phyloP scores from a whole-genome alignment of 2,329 filamentous ascomycete species.

The Fusarium ramigenum region DNA sequence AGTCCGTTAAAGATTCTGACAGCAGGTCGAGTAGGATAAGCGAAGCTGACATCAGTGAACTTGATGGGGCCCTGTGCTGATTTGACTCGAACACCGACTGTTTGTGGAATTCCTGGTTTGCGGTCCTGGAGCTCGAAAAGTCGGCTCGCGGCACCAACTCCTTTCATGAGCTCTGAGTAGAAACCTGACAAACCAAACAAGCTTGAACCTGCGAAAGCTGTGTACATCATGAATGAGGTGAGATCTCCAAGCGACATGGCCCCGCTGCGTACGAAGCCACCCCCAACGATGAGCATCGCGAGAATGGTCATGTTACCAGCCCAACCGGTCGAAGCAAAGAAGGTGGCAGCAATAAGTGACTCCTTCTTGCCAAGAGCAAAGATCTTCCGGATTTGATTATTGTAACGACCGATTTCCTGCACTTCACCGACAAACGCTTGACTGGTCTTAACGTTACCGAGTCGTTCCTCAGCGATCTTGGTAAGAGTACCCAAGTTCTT shows the following conservation, averaged over 20 bases:
- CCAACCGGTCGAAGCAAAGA: conserved; percentile 87
- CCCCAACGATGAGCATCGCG: conserved; percentile 87
- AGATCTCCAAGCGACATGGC: conserved; percentile 90
- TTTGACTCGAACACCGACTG: conserved; percentile 78
- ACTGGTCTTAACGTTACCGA: conserved; percentile 95
- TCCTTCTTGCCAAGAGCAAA: conserved; percentile 89
- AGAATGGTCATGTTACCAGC: conserved; percentile 97
- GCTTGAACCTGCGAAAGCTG: conserved; percentile 84
- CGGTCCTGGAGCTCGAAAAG: conserved; percentile 96
- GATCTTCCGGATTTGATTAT: conserved; percentile 89
- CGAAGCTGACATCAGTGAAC: conserved; percentile 86
- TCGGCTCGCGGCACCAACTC: conserved; percentile 93
- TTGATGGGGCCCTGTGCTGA: conserved; percentile 90
- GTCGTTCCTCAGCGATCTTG: conserved; percentile 97
- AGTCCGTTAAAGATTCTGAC: conserved; percentile 91
- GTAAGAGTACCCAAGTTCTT: conserved; percentile 91
- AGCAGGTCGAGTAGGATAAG: conserved; percentile 92
- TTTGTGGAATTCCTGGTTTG: conserved; percentile 85
- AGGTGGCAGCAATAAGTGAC: conserved; percentile 87
- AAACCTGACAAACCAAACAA: conserved; percentile 95
- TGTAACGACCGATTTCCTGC: conserved; percentile 90
- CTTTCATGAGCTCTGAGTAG: conserved; percentile 99
- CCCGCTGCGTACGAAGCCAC: conserved; percentile 87
- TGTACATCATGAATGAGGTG: conserved; percentile 98
- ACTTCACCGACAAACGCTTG: conserved; percentile 96